These are phyloP conservation scores for Phytophthora rubi DNA, from an alignment of 352 stramenopile species.

Conservation along the genomic window DNA sequence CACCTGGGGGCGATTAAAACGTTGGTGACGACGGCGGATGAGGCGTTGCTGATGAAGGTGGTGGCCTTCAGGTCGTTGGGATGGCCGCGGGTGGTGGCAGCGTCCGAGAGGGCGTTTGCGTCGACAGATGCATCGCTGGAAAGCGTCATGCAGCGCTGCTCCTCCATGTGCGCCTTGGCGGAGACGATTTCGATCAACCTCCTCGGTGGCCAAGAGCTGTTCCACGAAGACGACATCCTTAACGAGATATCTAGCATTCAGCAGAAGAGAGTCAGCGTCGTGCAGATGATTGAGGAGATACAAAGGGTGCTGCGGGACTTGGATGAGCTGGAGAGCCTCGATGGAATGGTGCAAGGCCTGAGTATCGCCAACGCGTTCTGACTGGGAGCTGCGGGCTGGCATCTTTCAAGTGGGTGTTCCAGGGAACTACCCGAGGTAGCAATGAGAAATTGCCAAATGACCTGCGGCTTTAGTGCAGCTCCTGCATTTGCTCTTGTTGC, in stretches of 20 bases:
- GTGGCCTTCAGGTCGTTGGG: not conserved
- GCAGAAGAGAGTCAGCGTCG: not conserved
- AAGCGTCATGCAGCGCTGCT: not conserved
- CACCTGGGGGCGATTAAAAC: not conserved
- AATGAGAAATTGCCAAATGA: too few species aligned
- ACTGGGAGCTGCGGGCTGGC: not conserved
- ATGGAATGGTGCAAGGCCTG: not conserved
- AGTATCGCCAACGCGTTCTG: not conserved
- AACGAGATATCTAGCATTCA: not conserved
- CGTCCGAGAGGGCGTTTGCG: not conserved
- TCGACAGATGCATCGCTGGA: not conserved
- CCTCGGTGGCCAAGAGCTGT: not conserved
- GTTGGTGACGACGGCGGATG: not conserved
- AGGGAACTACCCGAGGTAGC: too few species aligned
- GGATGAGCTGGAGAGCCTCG: not conserved
- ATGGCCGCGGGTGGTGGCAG: not conserved
- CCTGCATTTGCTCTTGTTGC: too few species aligned
- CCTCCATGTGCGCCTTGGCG: not conserved
- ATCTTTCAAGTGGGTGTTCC: too few species aligned
- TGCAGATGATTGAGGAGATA: not conserved
- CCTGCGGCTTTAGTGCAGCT: too few species aligned
- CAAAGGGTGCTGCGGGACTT: not conserved
- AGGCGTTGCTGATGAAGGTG: conserved; percentile 2
- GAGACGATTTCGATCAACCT: not conserved
- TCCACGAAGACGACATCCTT: not conserved